These are phyloP conservation scores for Wickerhamiella pararugosa DNA, from an alignment of 1,139 yeast genomes.

Conservation along the genomic window DNA sequence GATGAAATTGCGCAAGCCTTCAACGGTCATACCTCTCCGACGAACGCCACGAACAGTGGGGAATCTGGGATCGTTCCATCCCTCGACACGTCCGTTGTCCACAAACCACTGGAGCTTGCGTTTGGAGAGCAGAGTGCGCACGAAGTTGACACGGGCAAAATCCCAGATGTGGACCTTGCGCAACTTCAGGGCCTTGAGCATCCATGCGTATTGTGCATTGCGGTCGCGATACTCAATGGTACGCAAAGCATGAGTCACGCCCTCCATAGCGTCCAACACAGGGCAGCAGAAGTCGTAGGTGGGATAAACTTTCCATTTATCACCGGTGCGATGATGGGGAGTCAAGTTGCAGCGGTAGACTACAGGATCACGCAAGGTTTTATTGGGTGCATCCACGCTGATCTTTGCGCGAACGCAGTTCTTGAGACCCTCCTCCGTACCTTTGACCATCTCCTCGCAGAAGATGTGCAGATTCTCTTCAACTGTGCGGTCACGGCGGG, in stretches of 20 bases:
- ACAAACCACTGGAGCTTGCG: slow-evolving; percentile 98
- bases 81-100: slow-evolving; percentile 66
- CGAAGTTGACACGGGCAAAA: slow-evolving; percentile 90
- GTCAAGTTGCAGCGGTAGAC: slow-evolving; percentile 90
- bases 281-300: slow-evolving; percentile 98
- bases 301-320: slow-evolving; percentile 87
- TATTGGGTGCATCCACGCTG: slow-evolving; percentile 76
- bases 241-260: slow-evolving; percentile 93
- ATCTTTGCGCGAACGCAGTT: slow-evolving; percentile 93
- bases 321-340: slow-evolving; percentile 94
- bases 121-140: slow-evolving; percentile 85
- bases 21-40: slow-evolving; percentile 98
- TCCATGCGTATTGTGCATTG: slow-evolving; percentile 95
- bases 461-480: slow-evolving; percentile 81
- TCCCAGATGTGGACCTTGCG: slow-evolving; percentile 96
- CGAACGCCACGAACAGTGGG: slow-evolving; percentile 98
- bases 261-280: slow-evolving; percentile 84
- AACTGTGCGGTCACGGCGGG: slow-evolving; percentile 76
- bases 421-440: slow-evolving; percentile 78
- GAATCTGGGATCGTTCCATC: slow-evolving; percentile 99
- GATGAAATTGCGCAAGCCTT: slow-evolving; percentile 85
- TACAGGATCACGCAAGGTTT: slow-evolving; percentile 92
- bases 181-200: slow-evolving; percentile 60
- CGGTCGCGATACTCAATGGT: slow-evolving; percentile 97
- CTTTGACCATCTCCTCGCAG: slow-evolving; percentile 81